Base-by-base conservation (phyloP, 1,284 basidiomycete species). In the Malassezia furfur region DNA sequence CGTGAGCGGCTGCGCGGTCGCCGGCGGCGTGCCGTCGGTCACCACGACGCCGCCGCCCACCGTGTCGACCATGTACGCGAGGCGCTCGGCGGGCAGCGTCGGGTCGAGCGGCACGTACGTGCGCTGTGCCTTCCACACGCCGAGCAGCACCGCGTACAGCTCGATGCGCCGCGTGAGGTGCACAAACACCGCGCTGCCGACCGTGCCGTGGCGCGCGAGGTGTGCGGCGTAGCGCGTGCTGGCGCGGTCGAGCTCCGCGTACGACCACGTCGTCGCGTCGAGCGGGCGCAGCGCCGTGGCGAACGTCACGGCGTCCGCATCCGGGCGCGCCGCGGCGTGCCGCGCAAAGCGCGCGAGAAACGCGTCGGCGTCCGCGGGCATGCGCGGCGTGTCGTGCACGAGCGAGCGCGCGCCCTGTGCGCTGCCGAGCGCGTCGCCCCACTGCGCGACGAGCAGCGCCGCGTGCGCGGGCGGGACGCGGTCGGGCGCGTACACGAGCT, bases 41-140 rank as follows among this genome's bases (percentile, higher is more conserved):
- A 53, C 50, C 2, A 43, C 28, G 35, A 47, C 59, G 11, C 62
- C 56, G 17, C 61, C 50, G 5, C 60, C 59, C 17, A 70, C 64
- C 7, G 60, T 57, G 12, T 64, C 53, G 44, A 66, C 54, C 67
- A 73, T 73, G 60, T 68, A 73, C 21, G 50, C 47, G 28, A 73
- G 55, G 5, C 70, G 61, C 43, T 71, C 66, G 5, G 38, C 35
- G 1, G 70, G 70, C 19, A 73, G 53, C n/a, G 62, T 56, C 3
- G 70, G 66, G 49, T 73, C 70, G 6, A 73, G 52, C 1, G 70
- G 70, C 35, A 73, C 50, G 44, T 73, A 73, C 3, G 57, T 59
- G 48, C 68, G 70, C 31, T 62, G 64, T 1, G 66, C 63, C 54
- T 71, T 73, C 70, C 70, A 73, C 28, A 66, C 57, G 2, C 64